Evolutionary conservation across 768 basidiomycete species (phyloP), one percentile per base, ranked within the genome.

Genomic region (Kwoniella newhampshirensis): DNA sequence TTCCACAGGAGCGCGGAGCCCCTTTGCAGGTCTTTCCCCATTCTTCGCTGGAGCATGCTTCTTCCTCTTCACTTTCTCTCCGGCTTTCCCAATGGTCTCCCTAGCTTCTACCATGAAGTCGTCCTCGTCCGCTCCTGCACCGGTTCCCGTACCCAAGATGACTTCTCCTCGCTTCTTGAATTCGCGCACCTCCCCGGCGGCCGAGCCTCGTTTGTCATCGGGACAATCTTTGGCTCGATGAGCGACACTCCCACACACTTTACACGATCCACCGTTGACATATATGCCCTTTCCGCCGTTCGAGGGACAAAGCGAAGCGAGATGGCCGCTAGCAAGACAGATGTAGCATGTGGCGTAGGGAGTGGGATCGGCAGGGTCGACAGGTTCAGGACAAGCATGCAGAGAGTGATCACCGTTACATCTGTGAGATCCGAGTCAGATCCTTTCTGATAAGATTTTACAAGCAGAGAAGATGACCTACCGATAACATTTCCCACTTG

Each of bases 311-410:
- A 83, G 77, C 1, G 88, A 86, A 2, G 89, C 88, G 1, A 97
- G 82, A 70, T 97, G 93, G 1, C 93, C 93, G 65, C 82, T 86
- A 3, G 80, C 81, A 3, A 83, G 84, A 71, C 93, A 97, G 18
- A 97, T 87, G 71, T 91, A 97, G 77, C 93, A 97, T 3, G 86
- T 88, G 0, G 93, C 92, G 64, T 85, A 91, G 1, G 92, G 93
- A 2, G 91, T 80, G 0, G 87, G 87, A 55, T 89, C 81, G 17
- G 70, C 73, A 11, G 82, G 80, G 72, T 90, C 82, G 18, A 78
- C 78, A 4, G 83, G 81, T 65, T 85, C 85, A 59, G 81, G 85
- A 75, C 93, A 97, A 30, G 79, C 81, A n/a, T 88, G 84, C 1
- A 97, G 81, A 13, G 81, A 86, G 63, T 97, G 92, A 50, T 80